Base-by-base conservation (phyloP, 1,284 basidiomycete genomes). In the Moesziomyces parantarcticus region DNA sequence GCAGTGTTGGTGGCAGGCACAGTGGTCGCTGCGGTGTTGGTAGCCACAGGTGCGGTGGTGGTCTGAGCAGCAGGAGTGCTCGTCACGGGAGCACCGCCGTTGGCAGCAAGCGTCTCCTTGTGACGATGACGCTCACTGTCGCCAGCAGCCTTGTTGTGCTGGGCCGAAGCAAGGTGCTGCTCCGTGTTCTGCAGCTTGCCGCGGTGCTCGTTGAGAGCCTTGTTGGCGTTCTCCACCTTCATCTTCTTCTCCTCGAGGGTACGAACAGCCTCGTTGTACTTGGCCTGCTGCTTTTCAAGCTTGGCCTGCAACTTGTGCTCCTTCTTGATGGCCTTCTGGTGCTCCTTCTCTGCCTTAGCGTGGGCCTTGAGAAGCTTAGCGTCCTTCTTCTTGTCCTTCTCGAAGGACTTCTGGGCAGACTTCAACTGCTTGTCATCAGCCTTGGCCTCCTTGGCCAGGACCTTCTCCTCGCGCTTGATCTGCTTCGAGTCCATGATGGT, bases 161-260 rank as follows among this genome's bases (percentile, higher is more conserved):
- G 61, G 22, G 61, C 71, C 9, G 32, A 26, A 6, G 58, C 71
- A 11, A 74, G 54, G 20, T 62, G 6, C 23, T 69, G 61, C 34
- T 74, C 65, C 16, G 58, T 51, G n/a, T 18, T 5, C 51, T 53
- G 45, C 9, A 68, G 41, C 39, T 53, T 55, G n/a, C 40, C 51
- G 16, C 50, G 45, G 41, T 74, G 71, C 6, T 62, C 57, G 40
- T 43, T 22, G 32, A 68, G 43, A 4, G 52, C 52, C 50, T 65
- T 69, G 18, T 50, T 23, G 25, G 55, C 29, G 26, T 46, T 61
- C 20, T 69, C 65, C 3, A 74, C 45, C 58, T 68, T 60, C 65
- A 74, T 65, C 58, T 64, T 61, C 61, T 65, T 68, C 55, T 74
- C 71, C 21, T 74, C 71, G 5, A 74, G 49, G 0, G 50, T 58